Base-by-base conservation (phyloP, 2,329 filamentous ascomycete species). In the Exserohilum turcica region DNA sequence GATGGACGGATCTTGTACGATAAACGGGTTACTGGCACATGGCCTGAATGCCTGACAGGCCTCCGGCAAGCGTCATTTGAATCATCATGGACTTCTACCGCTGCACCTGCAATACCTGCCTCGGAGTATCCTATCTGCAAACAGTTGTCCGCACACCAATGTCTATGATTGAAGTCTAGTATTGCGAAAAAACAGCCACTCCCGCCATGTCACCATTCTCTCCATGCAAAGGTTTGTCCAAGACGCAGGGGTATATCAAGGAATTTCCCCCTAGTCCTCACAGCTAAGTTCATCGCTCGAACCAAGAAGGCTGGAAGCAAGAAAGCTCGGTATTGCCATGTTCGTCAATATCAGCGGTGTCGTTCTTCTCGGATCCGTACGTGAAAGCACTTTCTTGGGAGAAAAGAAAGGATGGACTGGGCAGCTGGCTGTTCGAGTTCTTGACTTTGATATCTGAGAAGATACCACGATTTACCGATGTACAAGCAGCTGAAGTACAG, bases 291-390 rank as follows among this genome's bases (percentile, higher is more conserved):
- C 57, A 72, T 80, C 37, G 66, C 74, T 10, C 68, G 70, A 15
- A 77, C 78, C 29, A 76, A 77, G 49, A 74, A 76, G 7, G 78
- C 76, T 1, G 80, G 80, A 52, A 86, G 85, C 72, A 84, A 78
- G n/a, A 39, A 84, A 83, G 67, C 78, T 87, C 0, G 80, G 87
- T 10, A 75, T 88, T 27, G 84, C 86, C 60, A 70, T 87, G 6
- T 79, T 78, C 3, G 78, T 77, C 40, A 87, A 87, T 60, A 80
- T 78, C 2, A 85, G 85, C 37, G 85, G 85, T 19, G 79, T 77
- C 13, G 81, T 87, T 40, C 67, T 84, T 6, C 78, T 82, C 16
- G 84, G 82, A 10, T 85, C 84, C 60, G 84, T n/a, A n/a, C n/a
- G n/a, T n/a, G n/a, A n/a, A n/a, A n/a, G n/a, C n/a, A n/a, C n/a